phyloP scores from a whole-genome alignment of 2,329 filamentous ascomycete species.

The Raffaelea albimanens region DNA sequence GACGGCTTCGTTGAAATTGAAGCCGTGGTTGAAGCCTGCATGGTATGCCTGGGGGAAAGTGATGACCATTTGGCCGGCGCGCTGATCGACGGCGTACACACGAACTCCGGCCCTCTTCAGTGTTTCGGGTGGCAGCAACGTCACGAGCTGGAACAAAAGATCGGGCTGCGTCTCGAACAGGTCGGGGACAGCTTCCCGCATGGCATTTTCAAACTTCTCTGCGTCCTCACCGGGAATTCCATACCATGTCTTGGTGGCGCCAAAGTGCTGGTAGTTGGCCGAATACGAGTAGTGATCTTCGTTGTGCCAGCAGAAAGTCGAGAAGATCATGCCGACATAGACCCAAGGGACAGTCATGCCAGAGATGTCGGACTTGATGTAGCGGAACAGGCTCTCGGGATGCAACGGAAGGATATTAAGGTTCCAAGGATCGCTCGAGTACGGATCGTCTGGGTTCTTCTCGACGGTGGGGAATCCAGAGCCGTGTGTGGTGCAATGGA shows the following conservation, averaged over 20 bases:
- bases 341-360: conserved; percentile 99
- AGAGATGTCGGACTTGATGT: conserved; percentile 97
- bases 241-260: conserved; percentile 98
- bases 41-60: conserved; percentile 97
- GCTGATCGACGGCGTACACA: conserved; percentile 91
- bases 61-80: conserved; percentile 90
- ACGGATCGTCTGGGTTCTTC: conserved; percentile 75
- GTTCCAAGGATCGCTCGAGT: conserved; percentile 91
- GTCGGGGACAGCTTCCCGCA: conserved; percentile 91
- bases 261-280: conserved; percentile 96
- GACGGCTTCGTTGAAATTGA: conserved; percentile 98
- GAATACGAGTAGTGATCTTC: conserved; percentile 98
- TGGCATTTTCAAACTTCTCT: conserved; percentile 88
- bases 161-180: conserved; percentile 96
- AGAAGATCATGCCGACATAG: conserved; percentile 99
- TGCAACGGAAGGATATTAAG: conserved; percentile 86
- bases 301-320: conserved; percentile 98
- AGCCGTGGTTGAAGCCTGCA: conserved; percentile 95
- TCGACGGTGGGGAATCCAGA: conserved; percentile 95
- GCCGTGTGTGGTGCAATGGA: conserved; percentile 95
- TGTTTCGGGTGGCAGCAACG: conserved; percentile 85
- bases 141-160: conserved; percentile 94
- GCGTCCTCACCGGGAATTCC: conserved; percentile 91
- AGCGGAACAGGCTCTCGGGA: conserved; percentile 83
- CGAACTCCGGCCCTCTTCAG: conserved; percentile 85